phyloP scores from a whole-genome alignment of 2,329 filamentous ascomycete genomes.

The Pseudogymnoascus sp. region DNA sequence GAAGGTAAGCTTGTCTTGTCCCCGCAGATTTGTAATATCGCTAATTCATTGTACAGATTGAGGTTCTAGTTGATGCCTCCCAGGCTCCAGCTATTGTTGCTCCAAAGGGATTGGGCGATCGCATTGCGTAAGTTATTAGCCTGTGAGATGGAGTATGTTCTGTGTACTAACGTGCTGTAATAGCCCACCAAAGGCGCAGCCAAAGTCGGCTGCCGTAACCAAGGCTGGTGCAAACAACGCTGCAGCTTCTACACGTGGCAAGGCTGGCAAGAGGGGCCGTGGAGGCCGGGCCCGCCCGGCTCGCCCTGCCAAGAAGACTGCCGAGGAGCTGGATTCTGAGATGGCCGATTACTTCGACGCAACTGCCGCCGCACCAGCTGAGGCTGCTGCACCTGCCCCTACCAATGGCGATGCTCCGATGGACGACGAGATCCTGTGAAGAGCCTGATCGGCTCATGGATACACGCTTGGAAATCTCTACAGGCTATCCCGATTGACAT shows the following conservation, averaged over 20 bases:
- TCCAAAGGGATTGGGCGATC: conserved; percentile 73
- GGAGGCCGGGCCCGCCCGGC: conserved; percentile 44
- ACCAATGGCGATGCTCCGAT: conserved; percentile 36
- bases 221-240: conserved; percentile 60
- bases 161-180: conserved; percentile 23
- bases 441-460: background rate
- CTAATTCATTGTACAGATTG: conserved; percentile 52
- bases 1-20: conserved; percentile 55
- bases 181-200: conserved; percentile 60
- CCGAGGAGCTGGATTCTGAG: conserved; percentile 91
- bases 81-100: conserved; percentile 58
- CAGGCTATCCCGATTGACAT: background rate
- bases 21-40: background rate
- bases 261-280: conserved; percentile 41
- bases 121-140: conserved; percentile 57
- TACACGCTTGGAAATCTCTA: background rate
- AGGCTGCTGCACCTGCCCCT: conserved; percentile 39
- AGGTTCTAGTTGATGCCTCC: conserved; percentile 77
- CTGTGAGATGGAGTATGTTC: background rate
- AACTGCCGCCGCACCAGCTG: conserved; percentile 39
- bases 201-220: conserved; percentile 69
- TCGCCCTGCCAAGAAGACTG: conserved; percentile 74
- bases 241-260: conserved; percentile 28
- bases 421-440: conserved; percentile 55
- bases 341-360: conserved; percentile 88